Conservation (phyloP, 192 early-diverging fungal species). For the Backusella liffmaniae region DNA sequence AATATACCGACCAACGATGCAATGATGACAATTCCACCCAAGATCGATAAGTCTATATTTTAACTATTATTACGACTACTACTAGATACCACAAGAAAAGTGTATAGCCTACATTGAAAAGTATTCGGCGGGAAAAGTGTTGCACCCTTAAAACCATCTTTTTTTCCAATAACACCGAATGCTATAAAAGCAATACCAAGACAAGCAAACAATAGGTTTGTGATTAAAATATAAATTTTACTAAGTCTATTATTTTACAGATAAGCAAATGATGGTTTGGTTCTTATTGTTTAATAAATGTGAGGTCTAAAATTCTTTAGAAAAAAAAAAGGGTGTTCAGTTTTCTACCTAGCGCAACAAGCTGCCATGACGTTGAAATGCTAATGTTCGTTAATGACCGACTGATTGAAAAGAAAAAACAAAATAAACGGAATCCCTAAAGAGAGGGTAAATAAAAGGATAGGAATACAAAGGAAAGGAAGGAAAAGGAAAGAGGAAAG, state of each 20-base stretch:
- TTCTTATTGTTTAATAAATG: neutral
- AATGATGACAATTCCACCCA: conserved; percentile 17
- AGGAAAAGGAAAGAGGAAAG: neutral
- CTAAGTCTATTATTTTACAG: conserved; percentile 18
- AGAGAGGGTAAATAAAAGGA: neutral
- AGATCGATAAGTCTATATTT: conserved; percentile 10
- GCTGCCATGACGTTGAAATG: neutral
- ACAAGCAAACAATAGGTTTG: conserved; percentile 25
- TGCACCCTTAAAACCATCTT: conserved; percentile 20
- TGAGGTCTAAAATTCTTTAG: neutral
- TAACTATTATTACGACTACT: neutral
- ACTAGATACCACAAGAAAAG: neutral
- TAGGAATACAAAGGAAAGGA: neutral
- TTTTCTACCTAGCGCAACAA: conserved; percentile 13
- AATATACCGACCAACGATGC: conserved; percentile 19
- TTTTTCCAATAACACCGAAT: conserved; percentile 20
- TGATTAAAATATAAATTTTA: conserved; percentile 30
- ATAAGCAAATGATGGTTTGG: neutral
- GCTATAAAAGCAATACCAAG: conserved; percentile 26
- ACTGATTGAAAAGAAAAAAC: neutral
- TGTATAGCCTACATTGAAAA: conserved; percentile 19
- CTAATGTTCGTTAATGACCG: neutral
- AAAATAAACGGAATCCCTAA: neutral
- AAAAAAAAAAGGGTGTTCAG: neutral
- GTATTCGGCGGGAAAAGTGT: conserved; percentile 17